Conservation (phyloP, 371 early-diverging fungal species). For the Mucor plumbeus region DNA sequence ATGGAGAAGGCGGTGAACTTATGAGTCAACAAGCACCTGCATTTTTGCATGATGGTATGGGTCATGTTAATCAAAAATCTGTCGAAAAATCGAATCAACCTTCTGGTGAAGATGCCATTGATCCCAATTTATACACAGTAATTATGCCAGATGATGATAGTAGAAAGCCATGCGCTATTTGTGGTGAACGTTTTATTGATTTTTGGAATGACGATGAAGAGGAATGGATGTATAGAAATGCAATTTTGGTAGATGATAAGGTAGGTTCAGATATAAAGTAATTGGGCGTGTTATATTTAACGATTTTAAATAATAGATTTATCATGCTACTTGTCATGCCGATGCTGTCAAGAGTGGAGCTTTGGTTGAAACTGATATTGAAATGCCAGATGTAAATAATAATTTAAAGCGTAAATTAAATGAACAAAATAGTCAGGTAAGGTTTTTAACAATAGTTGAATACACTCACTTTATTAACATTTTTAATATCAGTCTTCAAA, state of each 20-base stretch:
- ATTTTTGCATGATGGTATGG: constrained; percentile 41
- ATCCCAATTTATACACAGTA: constrained; percentile 40
- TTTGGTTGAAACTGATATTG: constrained; percentile 16
- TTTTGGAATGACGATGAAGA: constrained; percentile 90
- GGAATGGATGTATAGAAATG: constrained; percentile 89
- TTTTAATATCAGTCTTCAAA: constrained; percentile 8
- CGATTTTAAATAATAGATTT: constrained; percentile 45
- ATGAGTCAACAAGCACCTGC: constrained; percentile 58
- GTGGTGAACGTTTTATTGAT: constrained; percentile 85
- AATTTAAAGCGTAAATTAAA: constrained; percentile 20
- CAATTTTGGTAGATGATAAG: constrained; percentile 69
- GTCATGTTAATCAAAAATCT: constrained; percentile 12
- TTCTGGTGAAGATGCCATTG: constrained; percentile 24
- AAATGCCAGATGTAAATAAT: constrained; percentile 24
- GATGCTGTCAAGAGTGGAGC: constrained; percentile 52
- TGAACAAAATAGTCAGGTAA: constrained; percentile 13
- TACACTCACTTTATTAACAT: not conserved
- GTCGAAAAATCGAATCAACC: constrained; percentile 24
- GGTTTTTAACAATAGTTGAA: not conserved
- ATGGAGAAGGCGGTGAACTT: constrained; percentile 49
- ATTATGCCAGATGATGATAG: constrained; percentile 58
- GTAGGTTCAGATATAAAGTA: constrained; percentile 40
- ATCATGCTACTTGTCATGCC: constrained; percentile 73
- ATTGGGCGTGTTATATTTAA: not conserved
- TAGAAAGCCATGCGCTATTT: constrained; percentile 78